Base-by-base conservation (phyloP, 1,284 basidiomycete genomes). In the Coniferiporia weirii region DNA sequence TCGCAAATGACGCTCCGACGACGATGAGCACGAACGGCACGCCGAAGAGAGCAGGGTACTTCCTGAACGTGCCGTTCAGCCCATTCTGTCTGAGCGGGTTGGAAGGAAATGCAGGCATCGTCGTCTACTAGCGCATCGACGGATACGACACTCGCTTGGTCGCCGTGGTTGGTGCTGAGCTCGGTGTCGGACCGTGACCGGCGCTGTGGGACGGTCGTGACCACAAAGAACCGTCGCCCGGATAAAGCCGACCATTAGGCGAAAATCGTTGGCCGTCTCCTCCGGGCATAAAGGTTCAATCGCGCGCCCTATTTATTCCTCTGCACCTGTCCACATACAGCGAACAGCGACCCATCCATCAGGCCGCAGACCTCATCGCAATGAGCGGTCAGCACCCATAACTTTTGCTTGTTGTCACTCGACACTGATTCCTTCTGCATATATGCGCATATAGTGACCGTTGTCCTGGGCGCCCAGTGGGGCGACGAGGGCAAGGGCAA, bases 401-500 rank as follows among this genome's bases (percentile, higher is more conserved):
- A 12, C n/a, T 46, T 17, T 46, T n/a, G 9, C 44, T 8, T 46
- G 2, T 19, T 27, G 27, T 27, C 27, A 27, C 27, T 27, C 27
- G 27, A 17, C 17, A 46, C 44, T 46, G 44, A 46, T 9, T 3
- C 17, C 38, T 40, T n/a, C 44, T 46, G 17, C n/a, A n/a, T 12
- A 6, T 9, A 47, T 19, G 17, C 51, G 53, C 57, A 54, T 56
- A 53, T 66, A 85, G 88, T 86, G 63, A 84, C 85, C 57, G 87
- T 89, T 64, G 89, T 92, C 64, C 84, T 95, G 64, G 93, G 93
- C 52, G 77, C 92, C 61, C 94, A 97, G 70, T 97, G 94, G 94
- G 94, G 94, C 62, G 94, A 96, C 74, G 93, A 96, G 75, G 93
- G 94, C 66, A 97, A 97, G 74, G 94, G 94, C 51, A 96, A 98